Conservation (phyloP, 2,329 filamentous ascomycete species). For the Aspergillus proliferans region DNA sequence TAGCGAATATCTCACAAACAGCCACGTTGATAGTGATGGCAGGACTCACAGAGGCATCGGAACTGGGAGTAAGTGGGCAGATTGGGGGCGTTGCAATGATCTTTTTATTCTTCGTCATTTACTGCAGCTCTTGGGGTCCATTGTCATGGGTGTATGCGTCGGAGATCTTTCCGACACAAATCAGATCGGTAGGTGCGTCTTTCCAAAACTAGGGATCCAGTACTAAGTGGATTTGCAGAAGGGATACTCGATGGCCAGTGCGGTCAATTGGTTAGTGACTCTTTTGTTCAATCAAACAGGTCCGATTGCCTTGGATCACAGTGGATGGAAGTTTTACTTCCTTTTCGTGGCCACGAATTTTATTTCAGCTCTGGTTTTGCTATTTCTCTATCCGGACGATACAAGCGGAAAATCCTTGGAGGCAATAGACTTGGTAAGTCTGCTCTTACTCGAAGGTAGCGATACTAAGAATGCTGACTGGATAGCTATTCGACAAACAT, state of each 20-base stretch:
- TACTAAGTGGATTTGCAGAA: conserved; percentile 32
- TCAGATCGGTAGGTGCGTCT: conserved; percentile 35
- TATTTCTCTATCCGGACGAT: conserved; percentile 46
- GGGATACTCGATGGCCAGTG: conserved; percentile 53
- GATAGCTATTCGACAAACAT: background rate
- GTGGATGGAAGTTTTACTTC: conserved; percentile 53
- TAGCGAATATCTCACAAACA: conserved; percentile 38
- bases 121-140: conserved; percentile 27
- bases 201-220: background rate
- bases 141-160: conserved; percentile 58
- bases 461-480: background rate
- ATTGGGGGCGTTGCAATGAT: conserved; percentile 49
- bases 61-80: conserved; percentile 40
- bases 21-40: conserved; percentile 53
- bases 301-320: conserved; percentile 45
- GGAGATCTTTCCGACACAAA: conserved; percentile 62
- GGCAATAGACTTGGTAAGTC: conserved; percentile 46
- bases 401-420: conserved; percentile 51
- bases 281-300: conserved; percentile 56
- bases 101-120: conserved; percentile 56
- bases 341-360: conserved; percentile 51
- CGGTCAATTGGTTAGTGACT: conserved; percentile 54
- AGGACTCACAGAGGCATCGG: conserved; percentile 56
- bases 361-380: conserved; percentile 41
- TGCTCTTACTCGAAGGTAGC: background rate